A percentile compares a stretch with the other conserved stretches of the same genome.
These are phyloP conservation scores for Kodamaea arcana DNA, from an alignment of 1,139 yeast species.

Conservation along the genomic window DNA sequence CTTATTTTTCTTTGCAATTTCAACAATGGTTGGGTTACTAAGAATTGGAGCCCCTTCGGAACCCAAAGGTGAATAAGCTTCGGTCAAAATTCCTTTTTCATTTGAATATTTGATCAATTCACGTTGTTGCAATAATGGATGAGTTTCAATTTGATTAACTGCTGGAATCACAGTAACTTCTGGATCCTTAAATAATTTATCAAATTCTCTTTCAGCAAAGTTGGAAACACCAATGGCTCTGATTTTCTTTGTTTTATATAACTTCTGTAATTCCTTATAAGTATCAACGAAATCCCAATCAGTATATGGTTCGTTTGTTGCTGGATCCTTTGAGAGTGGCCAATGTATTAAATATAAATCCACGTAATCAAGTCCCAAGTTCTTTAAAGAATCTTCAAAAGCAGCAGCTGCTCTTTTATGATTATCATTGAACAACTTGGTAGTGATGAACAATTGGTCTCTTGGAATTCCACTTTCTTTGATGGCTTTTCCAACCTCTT, in stretches of 20 bases:
- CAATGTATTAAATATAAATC: slow-evolving; percentile 85
- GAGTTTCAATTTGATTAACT: slow-evolving; percentile 20
- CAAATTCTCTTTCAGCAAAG: slow-evolving; percentile 14
- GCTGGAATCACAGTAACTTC: slow-evolving; percentile 16
- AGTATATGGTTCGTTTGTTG: slow-evolving; percentile 23
- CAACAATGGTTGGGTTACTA: slow-evolving; percentile 12
- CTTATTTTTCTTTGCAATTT: slow-evolving; percentile 14
- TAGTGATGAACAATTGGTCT: slow-evolving; percentile 69
- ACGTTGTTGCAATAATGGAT: slow-evolving; percentile 21
- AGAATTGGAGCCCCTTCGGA: slow-evolving; percentile 18
- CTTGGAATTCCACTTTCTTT: slow-evolving; percentile 66
- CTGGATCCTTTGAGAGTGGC: slow-evolving; percentile 59
- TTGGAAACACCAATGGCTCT: slow-evolving; percentile 20
- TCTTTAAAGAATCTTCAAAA: slow-evolving; percentile 57
- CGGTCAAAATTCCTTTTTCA: slow-evolving; percentile 14
- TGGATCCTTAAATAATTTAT: slow-evolving; percentile 14
- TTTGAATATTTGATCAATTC: slow-evolving; percentile 14
- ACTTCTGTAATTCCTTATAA: slow-evolving; percentile 64
- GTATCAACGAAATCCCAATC: slow-evolving; percentile 62
- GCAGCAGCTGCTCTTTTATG: slow-evolving; percentile 60
- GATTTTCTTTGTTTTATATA: slow-evolving; percentile 45
- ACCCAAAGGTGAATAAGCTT: slow-evolving; percentile 23
- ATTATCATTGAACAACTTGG: slow-evolving; percentile 72
- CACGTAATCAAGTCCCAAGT: slow-evolving; percentile 72
- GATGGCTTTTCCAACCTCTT: slow-evolving; percentile 61